phyloP scores from a whole-genome alignment of 768 basidiomycete genomes.

The Cystofilobasidium bisporidii region DNA sequence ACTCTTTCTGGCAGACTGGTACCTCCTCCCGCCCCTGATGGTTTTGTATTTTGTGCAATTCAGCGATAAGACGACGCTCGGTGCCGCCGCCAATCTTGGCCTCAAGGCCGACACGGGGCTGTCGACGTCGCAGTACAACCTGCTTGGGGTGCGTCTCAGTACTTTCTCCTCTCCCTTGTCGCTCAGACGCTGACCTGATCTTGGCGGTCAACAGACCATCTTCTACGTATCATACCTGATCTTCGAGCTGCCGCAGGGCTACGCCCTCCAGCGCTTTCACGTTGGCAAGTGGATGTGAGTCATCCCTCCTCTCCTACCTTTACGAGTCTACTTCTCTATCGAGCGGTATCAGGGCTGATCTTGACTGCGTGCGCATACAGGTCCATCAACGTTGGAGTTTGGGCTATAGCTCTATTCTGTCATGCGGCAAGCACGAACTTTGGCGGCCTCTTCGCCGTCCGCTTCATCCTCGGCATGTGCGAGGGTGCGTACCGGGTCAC shows the following conservation, averaged over 20 bases:
- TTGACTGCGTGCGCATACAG: no score
- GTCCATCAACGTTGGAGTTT: slow-evolving; percentile 34
- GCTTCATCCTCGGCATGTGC: slow-evolving; percentile 30
- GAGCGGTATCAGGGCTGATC: no score
- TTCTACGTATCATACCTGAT: slow-evolving; percentile 27
- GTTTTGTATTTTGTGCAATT: slow-evolving; percentile 29
- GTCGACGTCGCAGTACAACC: slow-evolving; percentile 24
- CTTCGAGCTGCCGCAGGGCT: slow-evolving; percentile 34
- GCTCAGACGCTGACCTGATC: no score
- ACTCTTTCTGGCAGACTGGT: no score
- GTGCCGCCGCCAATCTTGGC: slow-evolving; percentile 32
- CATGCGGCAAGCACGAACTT: slow-evolving; percentile 35
- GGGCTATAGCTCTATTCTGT: slow-evolving; percentile 31
- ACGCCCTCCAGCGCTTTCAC: slow-evolving; percentile 32
- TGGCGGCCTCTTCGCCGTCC: slow-evolving; percentile 30
- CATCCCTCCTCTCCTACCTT: no score
- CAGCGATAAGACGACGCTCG: slow-evolving; percentile 35
- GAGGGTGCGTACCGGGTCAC: slow-evolving; percentile 27
- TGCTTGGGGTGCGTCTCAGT: slow-evolving; percentile 24
- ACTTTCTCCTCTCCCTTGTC: no score
- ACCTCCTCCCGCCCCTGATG: slow-evolving; percentile 32
- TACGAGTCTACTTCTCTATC: no score
- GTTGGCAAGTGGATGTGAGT: not conserved
- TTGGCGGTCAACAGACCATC: no score
- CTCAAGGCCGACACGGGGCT: slow-evolving; percentile 32